Evolutionary conservation across 495 filamentous ascomycete species (phyloP), one percentile per base, ranked within the genome.

Genomic region (Cercophora scortea): DNA sequence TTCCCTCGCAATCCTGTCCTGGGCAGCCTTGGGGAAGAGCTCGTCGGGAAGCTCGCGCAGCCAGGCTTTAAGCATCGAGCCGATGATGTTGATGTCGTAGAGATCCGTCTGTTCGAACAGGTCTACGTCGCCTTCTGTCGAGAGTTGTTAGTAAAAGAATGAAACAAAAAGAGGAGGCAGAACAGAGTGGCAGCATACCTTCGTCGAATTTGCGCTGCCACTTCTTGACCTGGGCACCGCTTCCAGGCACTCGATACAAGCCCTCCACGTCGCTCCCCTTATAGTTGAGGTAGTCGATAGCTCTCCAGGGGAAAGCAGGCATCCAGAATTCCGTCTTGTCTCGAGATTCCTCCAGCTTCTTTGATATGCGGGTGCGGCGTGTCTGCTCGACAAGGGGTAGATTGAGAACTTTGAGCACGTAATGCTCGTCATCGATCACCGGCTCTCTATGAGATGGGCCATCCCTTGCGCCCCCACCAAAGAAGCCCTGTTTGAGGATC

Each of bases 251-350:
- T 36, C 90, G 79, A 61, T 95, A 96, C 8, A 96, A 75, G 7
- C 90, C 90, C 66, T 95, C 90, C 49, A 91, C 87, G 58, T 95
- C 89, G 55, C 84, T 89, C 8, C 89, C 90, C 61, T 88, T 90
- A 62, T 87, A 87, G 62, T 96, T 95, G 25, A 96, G 80, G 65
- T 92, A 96, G 68, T 96, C 90, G 56, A 96, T 93, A 32, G 86
- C 91, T 47, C 90, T 77, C 80, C 90, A 95, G 0, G 90, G 90
- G 44, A 96, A 82, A 15, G 89, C 87, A 0, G 90, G 90, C 89
- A 96, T 93, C 90, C 90, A 96, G 62, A 91, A 96, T 60, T 95
- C 90, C 0, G 90, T 95, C 76, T 95, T 95, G 61, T 96, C 90
- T 42, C 82, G 75, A 13, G 88, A 94, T 50, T 86, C 79, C 61